These are phyloP conservation scores for Xylaria sp. DNA, from an alignment of 2,329 filamentous ascomycete genomes.

Conservation along the genomic window DNA sequence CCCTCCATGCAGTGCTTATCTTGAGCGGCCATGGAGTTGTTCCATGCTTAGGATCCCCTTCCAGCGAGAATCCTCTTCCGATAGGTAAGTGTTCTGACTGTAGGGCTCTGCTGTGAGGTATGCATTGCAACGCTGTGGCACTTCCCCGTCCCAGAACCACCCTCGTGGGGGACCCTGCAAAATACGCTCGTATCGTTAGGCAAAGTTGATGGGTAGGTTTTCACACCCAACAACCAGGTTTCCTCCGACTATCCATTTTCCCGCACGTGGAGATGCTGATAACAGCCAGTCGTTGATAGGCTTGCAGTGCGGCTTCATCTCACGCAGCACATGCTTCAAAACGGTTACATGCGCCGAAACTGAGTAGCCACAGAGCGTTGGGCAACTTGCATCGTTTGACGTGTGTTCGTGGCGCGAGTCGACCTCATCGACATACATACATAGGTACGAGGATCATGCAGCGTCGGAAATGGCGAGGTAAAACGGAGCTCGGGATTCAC, in stretches of 20 bases:
- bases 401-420: not conserved
- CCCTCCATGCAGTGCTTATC: not conserved
- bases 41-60: not conserved
- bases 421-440: not conserved
- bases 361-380: not conserved
- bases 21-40: not conserved
- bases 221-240: not conserved
- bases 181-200: not conserved
- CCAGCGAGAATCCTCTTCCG: not conserved
- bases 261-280: not conserved
- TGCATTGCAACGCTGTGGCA: constrained; percentile 17
- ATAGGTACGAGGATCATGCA: not conserved
- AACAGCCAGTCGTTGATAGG: not conserved
- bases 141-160: not conserved
- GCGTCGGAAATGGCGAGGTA: not conserved
- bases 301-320: not conserved
- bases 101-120: not conserved
- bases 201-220: not conserved
- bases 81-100: not conserved
- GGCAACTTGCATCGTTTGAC: not conserved
- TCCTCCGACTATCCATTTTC: not conserved
- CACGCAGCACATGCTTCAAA: constrained; percentile 1
- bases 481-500: not conserved
- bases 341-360: not conserved
- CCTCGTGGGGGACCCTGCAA: constrained; percentile 2